Base-by-base conservation (phyloP, 2,329 filamentous ascomycete species). In the Didymosphaeria variabile region DNA sequence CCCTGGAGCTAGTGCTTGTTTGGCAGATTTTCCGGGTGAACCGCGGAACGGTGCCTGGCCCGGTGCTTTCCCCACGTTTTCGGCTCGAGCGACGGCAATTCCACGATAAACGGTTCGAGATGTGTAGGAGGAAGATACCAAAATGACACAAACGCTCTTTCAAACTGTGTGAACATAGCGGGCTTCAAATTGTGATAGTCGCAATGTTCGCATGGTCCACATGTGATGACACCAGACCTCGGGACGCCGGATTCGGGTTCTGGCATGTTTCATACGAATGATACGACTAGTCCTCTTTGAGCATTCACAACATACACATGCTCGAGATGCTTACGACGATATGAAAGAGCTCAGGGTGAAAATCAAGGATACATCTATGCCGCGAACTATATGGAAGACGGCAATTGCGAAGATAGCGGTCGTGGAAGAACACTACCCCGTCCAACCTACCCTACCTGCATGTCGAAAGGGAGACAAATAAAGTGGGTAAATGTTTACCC, bases 51-150 rank as follows among this genome's bases (percentile, higher is more conserved):
- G 17, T 21, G 32, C 42, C 19, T 46, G 26, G 13, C 6, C 29
- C 23, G 23, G 13, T 3, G 17, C 7, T 51, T 34, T 51, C 53
- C 53, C 53, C 31, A 46, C 45, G 17, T 47, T 31, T 31, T 23
- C 40, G 42, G 53, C 12, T 26, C 9, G 13, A 23, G n/a, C 42
- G 29, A 31, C 40, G 53, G 40, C 40, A 55, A 45, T 36, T 46
- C 5, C 17, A 44, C n/a, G 15, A 45, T 19, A 19, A 15, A 9
- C 9, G 21, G 9, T 31, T n/a, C 4, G 46, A 19, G 29, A 12
- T 23, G 10, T 12, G 9, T 36, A 19, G 15, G 13, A n/a, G 0
- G n/a, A n/a, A n/a, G 38, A n/a, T n/a, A 5, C 7, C 7, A n/a
- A n/a, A 13, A 9, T 40, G 15, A 15, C 17, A 40, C n/a, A 7